Conservation (phyloP, 176 grass and related monocot species). For the Thinopyrum elongatum region DNA sequence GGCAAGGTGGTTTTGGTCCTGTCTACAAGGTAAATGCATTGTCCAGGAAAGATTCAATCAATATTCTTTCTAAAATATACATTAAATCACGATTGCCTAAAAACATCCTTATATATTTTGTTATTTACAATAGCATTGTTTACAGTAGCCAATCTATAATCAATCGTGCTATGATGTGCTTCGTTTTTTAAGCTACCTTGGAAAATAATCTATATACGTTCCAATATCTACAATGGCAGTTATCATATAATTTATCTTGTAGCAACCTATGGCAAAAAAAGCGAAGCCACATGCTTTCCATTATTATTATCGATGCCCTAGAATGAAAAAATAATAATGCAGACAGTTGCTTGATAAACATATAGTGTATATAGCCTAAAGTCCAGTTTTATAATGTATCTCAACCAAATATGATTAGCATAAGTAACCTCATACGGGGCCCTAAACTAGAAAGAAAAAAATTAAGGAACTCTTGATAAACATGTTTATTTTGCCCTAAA, state of each 20-base stretch:
- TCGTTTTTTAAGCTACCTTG: background rate
- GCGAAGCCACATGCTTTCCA: background rate
- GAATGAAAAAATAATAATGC: background rate
- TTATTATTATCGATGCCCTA: background rate
- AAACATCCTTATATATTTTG: too few relatives aligned
- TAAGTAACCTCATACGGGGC: background rate
- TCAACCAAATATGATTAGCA: background rate
- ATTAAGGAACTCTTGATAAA: background rate
- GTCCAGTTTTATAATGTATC: background rate
- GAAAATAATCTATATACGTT: background rate
- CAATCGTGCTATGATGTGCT: background rate
- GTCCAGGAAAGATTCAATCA: background rate
- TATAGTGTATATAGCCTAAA: background rate
- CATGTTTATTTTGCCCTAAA: background rate
- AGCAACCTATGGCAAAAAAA: background rate
- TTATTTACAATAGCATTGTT: too few relatives aligned
- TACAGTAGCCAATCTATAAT: background rate
- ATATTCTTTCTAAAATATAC: background rate
- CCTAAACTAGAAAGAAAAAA: background rate
- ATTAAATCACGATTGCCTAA: background rate
- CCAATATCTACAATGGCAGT: background rate
- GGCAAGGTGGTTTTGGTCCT: background rate
- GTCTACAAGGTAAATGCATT: background rate
- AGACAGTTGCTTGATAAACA: background rate
- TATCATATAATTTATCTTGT: background rate